Conservation (phyloP, 306 rosid genomes). For the Trichosanthes truncata region DNA sequence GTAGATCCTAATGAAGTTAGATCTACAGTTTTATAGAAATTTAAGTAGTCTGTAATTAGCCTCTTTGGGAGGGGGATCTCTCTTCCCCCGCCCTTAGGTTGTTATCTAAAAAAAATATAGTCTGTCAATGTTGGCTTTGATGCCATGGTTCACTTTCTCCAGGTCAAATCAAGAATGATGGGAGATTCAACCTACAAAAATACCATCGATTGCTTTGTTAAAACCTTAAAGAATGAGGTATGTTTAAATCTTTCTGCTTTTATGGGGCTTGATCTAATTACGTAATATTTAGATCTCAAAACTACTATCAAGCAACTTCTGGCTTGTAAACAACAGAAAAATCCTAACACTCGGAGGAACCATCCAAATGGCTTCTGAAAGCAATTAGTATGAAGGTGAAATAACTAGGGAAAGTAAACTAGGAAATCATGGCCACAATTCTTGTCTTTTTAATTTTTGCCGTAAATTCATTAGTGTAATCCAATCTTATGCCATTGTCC, state of each 20-base stretch:
- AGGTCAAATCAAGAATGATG: constrained; percentile 99
- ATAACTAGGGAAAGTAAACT: background rate
- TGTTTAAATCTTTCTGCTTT: constrained; percentile 17
- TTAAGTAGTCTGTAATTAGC: constrained; percentile 13
- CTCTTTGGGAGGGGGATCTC: background rate
- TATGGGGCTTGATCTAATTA: constrained; percentile 1
- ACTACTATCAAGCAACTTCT: background rate
- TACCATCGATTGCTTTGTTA: constrained; percentile 80
- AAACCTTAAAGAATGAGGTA: constrained; percentile 81
- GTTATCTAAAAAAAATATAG: background rate
- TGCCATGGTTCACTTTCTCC: constrained; percentile 24
- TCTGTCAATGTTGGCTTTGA: constrained; percentile 22
- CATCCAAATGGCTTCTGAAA: background rate
- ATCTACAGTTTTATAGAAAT: constrained; percentile 11
- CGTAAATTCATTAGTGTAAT: background rate
- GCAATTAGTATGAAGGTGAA: background rate
- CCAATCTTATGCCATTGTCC: constrained; percentile 9
- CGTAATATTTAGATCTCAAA: background rate
- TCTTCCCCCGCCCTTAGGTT: background rate
- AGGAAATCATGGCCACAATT: background rate
- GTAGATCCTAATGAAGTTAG: constrained; percentile 20
- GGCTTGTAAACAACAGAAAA: background rate
- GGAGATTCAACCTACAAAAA: constrained; percentile 88
- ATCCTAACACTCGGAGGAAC: background rate
- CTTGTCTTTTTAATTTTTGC: background rate